Evolutionary conservation across 176 grass and related monocot genomes (phyloP), one percentile per base, ranked within the genome.

Genomic region (Aegilops longissima): DNA sequence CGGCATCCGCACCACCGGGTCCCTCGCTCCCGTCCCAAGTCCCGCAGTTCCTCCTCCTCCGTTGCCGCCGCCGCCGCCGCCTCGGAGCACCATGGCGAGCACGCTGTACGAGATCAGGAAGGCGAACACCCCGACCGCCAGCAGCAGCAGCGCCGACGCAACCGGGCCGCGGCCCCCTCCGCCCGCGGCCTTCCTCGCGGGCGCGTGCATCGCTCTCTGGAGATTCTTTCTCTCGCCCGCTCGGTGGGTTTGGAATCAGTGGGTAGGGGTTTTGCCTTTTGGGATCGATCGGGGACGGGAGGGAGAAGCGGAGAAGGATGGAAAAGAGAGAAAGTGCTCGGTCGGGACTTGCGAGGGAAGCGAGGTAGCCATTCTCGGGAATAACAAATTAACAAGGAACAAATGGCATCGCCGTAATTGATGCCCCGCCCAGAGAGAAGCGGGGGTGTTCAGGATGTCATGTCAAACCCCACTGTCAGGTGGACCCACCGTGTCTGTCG

Each of bases 71-170:
- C 30, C 38, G 0, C 76, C 61, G 3, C 70, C 30, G 76, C 80
- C 69, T 45, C 81, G 90, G 33, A 87, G 70, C 76, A 89, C 49
- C 80, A 76, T 27, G 64, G 86, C 70, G 38, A 91, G 33, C 59
- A 95, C 51, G 86, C 79, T 91, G 88, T 93, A 95, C 20, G 90
- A 87, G 33, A 92, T 92, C 72, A 95, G 44, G 58, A 95, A 95
- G 12, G 89, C 76, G 76, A 90, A 90, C n/a, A 87, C 71, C 56
- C 90, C 90, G 40, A 82, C 68, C 42, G 85, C 79, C 75, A 79
- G 73, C 52, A 90, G 65, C 75, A 78, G 39, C 86, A 90, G 66
- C 70, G 87, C 62, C 42, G 68, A 10, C 68, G 47, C 29, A 21
- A 9, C 49, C 35, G 35, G 35, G 23, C 54, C 25, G 70, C 24